phyloP scores from a whole-genome alignment of 2,329 filamentous ascomycete genomes.

The Malbranchea zuffiana region DNA sequence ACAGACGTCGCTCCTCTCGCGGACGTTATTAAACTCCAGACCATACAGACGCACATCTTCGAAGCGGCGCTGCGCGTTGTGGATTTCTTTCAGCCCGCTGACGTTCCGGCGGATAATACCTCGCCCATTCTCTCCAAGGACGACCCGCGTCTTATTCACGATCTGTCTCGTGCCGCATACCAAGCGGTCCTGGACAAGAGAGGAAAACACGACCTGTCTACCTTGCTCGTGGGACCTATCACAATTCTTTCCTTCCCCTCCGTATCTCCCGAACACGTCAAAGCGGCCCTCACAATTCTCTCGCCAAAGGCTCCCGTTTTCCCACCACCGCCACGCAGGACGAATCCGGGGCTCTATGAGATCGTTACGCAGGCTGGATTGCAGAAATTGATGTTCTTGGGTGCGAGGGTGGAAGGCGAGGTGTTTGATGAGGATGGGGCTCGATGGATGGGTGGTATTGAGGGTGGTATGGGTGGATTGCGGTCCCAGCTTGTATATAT shows the following conservation, averaged over 20 bases:
- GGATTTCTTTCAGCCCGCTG: slow-evolving; percentile 62
- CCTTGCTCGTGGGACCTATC: slow-evolving; percentile 70
- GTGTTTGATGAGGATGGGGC: slow-evolving; percentile 66
- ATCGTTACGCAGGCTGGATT: slow-evolving; percentile 65
- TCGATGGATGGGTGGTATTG: slow-evolving; percentile 63
- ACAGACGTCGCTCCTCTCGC: slow-evolving; percentile 37
- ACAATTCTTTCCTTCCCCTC: slow-evolving; percentile 69
- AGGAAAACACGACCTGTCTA: slow-evolving; percentile 52
- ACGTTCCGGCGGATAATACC: slow-evolving; percentile 19
- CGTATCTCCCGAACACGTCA: slow-evolving; percentile 74
- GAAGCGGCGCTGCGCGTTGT: slow-evolving; percentile 72
- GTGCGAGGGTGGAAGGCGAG: slow-evolving; percentile 74
- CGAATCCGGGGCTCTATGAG: slow-evolving; percentile 73
- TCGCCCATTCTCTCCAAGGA: slow-evolving; percentile 28
- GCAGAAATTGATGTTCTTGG: slow-evolving; percentile 76
- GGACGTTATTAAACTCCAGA: slow-evolving; percentile 62
- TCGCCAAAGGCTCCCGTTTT: slow-evolving; percentile 61
- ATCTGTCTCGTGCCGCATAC: slow-evolving; percentile 47
- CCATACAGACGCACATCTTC: slow-evolving; percentile 83
- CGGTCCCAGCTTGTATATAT: slow-evolving; percentile 69
- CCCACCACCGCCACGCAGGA: slow-evolving; percentile 63
- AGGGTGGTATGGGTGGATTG: slow-evolving; percentile 69
- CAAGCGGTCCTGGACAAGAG: slow-evolving; percentile 40
- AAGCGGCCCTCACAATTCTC: slow-evolving; percentile 67
- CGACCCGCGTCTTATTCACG: slow-evolving; percentile 43